Conservation (phyloP, 176 grass and related monocot species). For the Rhynchospora breviuscula region DNA sequence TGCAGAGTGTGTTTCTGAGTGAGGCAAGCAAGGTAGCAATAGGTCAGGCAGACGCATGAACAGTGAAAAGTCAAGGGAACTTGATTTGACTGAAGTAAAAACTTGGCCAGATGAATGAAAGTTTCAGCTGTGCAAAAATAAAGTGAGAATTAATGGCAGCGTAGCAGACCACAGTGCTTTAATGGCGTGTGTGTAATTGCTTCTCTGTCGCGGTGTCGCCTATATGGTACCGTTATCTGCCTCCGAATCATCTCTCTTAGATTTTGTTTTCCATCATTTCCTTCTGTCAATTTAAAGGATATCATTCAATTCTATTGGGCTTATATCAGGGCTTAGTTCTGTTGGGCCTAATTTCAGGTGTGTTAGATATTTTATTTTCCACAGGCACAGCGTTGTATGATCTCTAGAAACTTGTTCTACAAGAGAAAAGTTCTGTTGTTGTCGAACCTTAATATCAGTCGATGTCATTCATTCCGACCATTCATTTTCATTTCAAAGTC, state of each 20-base stretch:
- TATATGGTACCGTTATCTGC: background rate
- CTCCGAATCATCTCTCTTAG: background rate
- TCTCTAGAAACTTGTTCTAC: background rate
- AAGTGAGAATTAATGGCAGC: background rate
- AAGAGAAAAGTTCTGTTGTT: background rate
- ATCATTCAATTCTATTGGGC: background rate
- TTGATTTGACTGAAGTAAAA: slow-evolving; percentile 15
- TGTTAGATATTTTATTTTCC: too few relatives aligned
- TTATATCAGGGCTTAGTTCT: background rate
- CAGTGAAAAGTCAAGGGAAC: slow-evolving; percentile 4
- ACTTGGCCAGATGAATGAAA: slow-evolving; percentile 7
- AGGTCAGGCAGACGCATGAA: background rate
- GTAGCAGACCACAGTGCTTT: slow-evolving; percentile 11
- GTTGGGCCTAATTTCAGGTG: background rate
- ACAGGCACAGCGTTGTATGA: background rate
- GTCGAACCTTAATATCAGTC: background rate
- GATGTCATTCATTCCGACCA: background rate
- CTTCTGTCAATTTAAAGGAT: too few relatives aligned
- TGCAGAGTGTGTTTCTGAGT: background rate
- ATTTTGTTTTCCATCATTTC: background rate
- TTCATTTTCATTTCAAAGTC: background rate
- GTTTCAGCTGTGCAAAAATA: background rate
- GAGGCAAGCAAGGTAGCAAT: background rate
- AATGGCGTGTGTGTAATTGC: slow-evolving; percentile 7
- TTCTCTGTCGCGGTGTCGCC: slow-evolving; percentile 8